Base-by-base conservation (phyloP, 495 filamentous ascomycete genomes). In the Thermothielavioides terrestris region DNA sequence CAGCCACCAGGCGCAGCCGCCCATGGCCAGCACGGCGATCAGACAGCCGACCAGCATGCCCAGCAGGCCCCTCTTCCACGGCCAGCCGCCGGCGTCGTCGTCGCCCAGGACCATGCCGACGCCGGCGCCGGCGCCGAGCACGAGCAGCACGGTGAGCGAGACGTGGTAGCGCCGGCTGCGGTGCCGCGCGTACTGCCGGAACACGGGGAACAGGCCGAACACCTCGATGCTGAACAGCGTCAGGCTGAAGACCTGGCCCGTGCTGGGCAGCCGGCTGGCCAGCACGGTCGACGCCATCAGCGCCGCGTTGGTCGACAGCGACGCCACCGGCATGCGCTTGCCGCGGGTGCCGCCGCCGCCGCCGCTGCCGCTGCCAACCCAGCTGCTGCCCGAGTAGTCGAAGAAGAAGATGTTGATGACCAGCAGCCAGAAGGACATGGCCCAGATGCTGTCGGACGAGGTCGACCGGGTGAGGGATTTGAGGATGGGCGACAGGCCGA, bases 161-260 rank as follows among this genome's bases (percentile, higher is more conserved):
- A 92, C 72, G 58, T 98, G 92, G 20, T 88, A 87, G 4, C 73
- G 79, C 88, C 88, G 94, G 38, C 81, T 88, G 14, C 84, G 77
- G 59, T 89, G 86, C 17, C 88, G 79, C 5, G 95, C 76, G 54
- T 94, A 86, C 6, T 89, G 80, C 8, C 94, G 77, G 60, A 98
- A 98, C 2, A 97, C 88, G 11, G 92, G 92, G 59, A 97, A 98
- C 10, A 98, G 74, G 1, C 89, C 92, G 58, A 98, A 98, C 5
- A 97, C 89, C 64, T 98, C 89, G 62, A 98, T 98, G 50, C 81
- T 86, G 73, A 97, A 97, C 1, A 98, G 76, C 22, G 90, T 95
- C 4, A 98, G 76, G 46, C 85, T 90, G 68, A 98, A 98, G 8
- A 98, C 92, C 61, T 97, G 89, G 1, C 87, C 88, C 0, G 94